Percentiles rank a stretch among this genome's conserved stretches.
Evolutionary conservation across 148 eudicot species (phyloP).

Genomic region (Agrostemma githago): DNA sequence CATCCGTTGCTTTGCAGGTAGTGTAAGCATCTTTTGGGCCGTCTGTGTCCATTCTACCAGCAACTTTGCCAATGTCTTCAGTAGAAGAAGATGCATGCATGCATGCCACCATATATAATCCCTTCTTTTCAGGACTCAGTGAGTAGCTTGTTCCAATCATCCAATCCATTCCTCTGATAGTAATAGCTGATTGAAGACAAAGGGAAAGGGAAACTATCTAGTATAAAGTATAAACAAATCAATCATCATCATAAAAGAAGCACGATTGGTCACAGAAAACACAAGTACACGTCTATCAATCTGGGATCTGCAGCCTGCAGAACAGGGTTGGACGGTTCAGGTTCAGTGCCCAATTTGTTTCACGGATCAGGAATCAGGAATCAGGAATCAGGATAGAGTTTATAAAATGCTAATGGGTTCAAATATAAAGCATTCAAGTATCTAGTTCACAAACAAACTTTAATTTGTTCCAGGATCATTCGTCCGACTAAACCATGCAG

Average conservation of each 20-base stretch:
- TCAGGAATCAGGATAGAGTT: too few relatives aligned
- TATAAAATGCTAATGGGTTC: not conserved
- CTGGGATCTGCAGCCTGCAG: too few relatives aligned
- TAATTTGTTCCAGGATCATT: not conserved
- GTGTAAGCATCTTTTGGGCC: conserved; percentile 81
- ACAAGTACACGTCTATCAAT: not conserved
- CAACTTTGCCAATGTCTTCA: conserved; percentile 50
- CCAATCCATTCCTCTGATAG: conserved; percentile 75
- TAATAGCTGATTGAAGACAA: conserved; percentile 52
- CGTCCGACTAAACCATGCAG: not conserved
- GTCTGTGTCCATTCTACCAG: conserved; percentile 66
- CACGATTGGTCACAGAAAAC: not conserved
- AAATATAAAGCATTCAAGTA: too few relatives aligned
- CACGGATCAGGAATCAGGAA: too few relatives aligned
- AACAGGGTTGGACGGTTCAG: too few relatives aligned
- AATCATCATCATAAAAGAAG: not conserved
- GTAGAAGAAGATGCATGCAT: conserved; percentile 42
- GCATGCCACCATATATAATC: conserved; percentile 97
- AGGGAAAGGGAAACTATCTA: too few relatives aligned
- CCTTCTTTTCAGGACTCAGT: conserved; percentile 83
- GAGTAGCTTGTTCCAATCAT: conserved; percentile 73
- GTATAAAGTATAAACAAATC: not conserved
- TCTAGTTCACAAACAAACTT: too few relatives aligned
- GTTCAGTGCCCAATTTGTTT: too few relatives aligned
- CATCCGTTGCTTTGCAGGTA: conserved; percentile 85